Evolutionary conservation across 163 green algal genomes (phyloP).

Genomic region (Coccomyxa subellipsoidea): DNA sequence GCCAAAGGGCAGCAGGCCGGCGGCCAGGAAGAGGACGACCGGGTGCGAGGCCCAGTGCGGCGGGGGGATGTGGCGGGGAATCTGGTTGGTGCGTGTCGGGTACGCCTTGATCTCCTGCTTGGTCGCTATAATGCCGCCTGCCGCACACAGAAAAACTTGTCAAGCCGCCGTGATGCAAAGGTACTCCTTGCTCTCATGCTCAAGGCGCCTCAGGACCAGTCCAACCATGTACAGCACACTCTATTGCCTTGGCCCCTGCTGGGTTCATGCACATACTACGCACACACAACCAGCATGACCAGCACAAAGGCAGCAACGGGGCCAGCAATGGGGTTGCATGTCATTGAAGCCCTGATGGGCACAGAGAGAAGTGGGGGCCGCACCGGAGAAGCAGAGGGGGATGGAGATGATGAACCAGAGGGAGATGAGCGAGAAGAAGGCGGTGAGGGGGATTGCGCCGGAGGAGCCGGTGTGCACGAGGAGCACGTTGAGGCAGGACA

Average conservation of each 20-base stretch:
- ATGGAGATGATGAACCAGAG: constrained; percentile 94
- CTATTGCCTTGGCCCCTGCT: too few species aligned
- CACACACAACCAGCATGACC: too few species aligned
- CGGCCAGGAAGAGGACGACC: constrained; percentile 77
- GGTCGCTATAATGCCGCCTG: constrained; percentile 78
- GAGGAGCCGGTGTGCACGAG: constrained; percentile 68
- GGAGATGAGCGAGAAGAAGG: constrained; percentile 85
- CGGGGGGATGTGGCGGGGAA: constrained; percentile 89
- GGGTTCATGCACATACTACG: too few species aligned
- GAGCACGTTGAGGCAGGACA: constrained; percentile 79
- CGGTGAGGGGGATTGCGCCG: constrained; percentile 83
- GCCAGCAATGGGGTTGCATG: background rate
- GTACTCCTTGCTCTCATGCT: too few species aligned
- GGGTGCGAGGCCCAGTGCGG: constrained; percentile 75
- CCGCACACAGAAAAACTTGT: background rate
- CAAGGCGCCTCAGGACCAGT: too few species aligned
- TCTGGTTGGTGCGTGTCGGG: constrained; percentile 92
- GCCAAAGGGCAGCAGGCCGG: constrained; percentile 93
- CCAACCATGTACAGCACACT: too few species aligned
- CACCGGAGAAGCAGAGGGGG: constrained; percentile 77
- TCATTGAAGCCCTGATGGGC: background rate
- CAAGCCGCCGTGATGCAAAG: background rate
- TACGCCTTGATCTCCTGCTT: constrained; percentile 67
- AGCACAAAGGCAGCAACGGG: too few species aligned
- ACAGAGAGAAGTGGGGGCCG: background rate